phyloP scores from a whole-genome alignment of 805 yeast species.

The Komagataella pastoris region DNA sequence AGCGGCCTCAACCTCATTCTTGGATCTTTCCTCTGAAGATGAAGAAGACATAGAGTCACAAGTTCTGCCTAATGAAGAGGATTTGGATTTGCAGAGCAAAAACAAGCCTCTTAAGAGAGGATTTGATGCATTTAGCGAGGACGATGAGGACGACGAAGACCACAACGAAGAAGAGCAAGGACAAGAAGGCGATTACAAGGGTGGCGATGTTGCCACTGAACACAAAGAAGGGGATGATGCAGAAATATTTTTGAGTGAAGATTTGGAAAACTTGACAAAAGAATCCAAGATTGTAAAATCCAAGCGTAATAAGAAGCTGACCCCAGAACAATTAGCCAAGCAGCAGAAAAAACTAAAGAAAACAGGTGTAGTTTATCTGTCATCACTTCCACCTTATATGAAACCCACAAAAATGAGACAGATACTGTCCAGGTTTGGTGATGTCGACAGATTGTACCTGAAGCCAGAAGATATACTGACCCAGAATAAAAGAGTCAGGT shows the following conservation, averaged over 20 bases:
- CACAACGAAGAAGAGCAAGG: conserved; percentile 9
- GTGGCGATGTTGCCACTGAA: conserved; percentile 9
- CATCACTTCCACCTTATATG: conserved; percentile 93
- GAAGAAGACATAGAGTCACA: neutral
- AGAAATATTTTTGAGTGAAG: conserved; percentile 8
- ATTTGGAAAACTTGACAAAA: conserved; percentile 8
- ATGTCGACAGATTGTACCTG: conserved; percentile 72
- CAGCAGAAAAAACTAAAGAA: conserved; percentile 43
- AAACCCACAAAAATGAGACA: conserved; percentile 85
- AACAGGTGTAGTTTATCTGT: conserved; percentile 88
- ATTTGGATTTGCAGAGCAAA: conserved; percentile 4
- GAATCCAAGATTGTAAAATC: conserved; percentile 20
- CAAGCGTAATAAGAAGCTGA: conserved; percentile 36
- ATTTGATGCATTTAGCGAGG: conserved; percentile 6
- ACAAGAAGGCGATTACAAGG: conserved; percentile 7
- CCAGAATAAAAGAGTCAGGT: conserved; percentile 55
- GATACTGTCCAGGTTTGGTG: conserved; percentile 70
- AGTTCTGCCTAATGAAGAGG: conserved; percentile 1
- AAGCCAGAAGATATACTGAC: conserved; percentile 70
- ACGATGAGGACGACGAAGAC: conserved; percentile 13
- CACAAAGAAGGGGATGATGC: conserved; percentile 9
- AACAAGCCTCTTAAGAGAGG: conserved; percentile 5
- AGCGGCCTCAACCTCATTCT: neutral
- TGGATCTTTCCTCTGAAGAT: neutral
- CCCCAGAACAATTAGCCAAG: conserved; percentile 40